These are phyloP conservation scores for Nannizzia gypsea DNA, from an alignment of 2,329 filamentous ascomycete genomes.

Conservation along the genomic window DNA sequence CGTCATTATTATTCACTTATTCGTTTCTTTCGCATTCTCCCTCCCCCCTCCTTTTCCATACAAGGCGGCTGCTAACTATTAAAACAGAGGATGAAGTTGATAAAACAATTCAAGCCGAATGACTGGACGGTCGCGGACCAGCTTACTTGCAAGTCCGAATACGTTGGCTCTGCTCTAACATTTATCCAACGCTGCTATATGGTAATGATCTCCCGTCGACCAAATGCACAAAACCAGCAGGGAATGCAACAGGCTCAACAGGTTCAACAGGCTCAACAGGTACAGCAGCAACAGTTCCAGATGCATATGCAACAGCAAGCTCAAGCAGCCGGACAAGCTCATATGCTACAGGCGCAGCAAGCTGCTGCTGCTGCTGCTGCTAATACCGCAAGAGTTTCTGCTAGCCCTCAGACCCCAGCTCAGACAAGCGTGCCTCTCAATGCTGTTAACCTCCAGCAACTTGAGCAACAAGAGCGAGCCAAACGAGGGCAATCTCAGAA, in stretches of 20 bases:
- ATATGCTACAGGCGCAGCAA: background rate
- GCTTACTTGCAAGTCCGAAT: slow-evolving; percentile 33
- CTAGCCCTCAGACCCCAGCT: slow-evolving; percentile 18
- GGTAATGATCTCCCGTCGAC: slow-evolving; percentile 20
- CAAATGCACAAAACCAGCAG: background rate
- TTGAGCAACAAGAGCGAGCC: slow-evolving; percentile 37
- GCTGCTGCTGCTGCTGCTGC: slow-evolving; percentile 18
- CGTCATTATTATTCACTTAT: background rate
- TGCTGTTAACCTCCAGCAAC: slow-evolving; percentile 37
- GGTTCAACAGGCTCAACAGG: background rate
- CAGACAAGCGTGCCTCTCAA: slow-evolving; percentile 26
- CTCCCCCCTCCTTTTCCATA: slow-evolving; percentile 6
- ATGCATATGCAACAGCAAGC: background rate
- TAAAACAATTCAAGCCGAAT: slow-evolving; percentile 35
- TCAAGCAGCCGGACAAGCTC: slow-evolving; percentile 14
- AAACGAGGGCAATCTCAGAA: slow-evolving; percentile 30
- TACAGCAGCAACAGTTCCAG: slow-evolving; percentile 1
- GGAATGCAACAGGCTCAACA: background rate
- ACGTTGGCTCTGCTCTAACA: slow-evolving; percentile 26
- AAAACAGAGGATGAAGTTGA: slow-evolving; percentile 31
- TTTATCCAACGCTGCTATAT: slow-evolving; percentile 34
- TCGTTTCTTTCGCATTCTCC: background rate
- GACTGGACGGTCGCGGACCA: slow-evolving; percentile 35
- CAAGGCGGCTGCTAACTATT: background rate
- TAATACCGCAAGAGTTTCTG: slow-evolving; percentile 16